Conservation (phyloP, 1,284 basidiomycete genomes). For the Tausonia pullulans region DNA sequence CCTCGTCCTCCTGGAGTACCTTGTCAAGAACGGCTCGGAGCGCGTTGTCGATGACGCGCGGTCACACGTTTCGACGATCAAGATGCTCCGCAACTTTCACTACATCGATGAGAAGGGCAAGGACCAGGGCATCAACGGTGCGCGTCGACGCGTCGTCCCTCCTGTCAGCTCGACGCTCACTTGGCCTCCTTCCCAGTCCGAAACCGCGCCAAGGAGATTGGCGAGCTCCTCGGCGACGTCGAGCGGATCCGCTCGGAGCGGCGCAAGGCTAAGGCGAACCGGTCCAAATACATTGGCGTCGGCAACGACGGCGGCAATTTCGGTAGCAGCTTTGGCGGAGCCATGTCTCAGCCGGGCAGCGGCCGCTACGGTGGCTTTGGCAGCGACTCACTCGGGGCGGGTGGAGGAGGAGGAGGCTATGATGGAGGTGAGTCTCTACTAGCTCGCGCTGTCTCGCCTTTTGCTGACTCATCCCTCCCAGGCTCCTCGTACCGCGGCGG, state of each 20-base stretch:
- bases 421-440: slow-evolving; percentile 19
- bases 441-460: background rate
- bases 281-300: slow-evolving; percentile 76
- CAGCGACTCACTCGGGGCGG: slow-evolving; percentile 48
- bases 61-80: slow-evolving; percentile 86
- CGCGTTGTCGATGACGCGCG: slow-evolving; percentile 96
- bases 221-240: slow-evolving; percentile 77
- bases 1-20: slow-evolving; percentile 87
- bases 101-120: slow-evolving; percentile 98
- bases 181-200: slow-evolving; percentile 50
- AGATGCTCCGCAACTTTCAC: slow-evolving; percentile 96
- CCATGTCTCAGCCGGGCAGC: slow-evolving; percentile 29
- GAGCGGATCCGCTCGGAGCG: slow-evolving; percentile 82
- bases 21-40: slow-evolving; percentile 96
- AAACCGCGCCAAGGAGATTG: slow-evolving; percentile 84
- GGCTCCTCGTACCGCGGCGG: background rate
- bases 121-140: slow-evolving; percentile 96
- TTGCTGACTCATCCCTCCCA: background rate
- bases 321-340: background rate
- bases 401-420: slow-evolving; percentile 37
- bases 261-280: slow-evolving; percentile 86
- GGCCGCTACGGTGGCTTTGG: slow-evolving; percentile 70
- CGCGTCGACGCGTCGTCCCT: slow-evolving; percentile 21
- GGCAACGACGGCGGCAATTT: slow-evolving; percentile 56
- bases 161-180: background rate